Evolutionary conservation across 805 yeast genomes (phyloP).

Genomic region (Clavispora phyllophila): DNA sequence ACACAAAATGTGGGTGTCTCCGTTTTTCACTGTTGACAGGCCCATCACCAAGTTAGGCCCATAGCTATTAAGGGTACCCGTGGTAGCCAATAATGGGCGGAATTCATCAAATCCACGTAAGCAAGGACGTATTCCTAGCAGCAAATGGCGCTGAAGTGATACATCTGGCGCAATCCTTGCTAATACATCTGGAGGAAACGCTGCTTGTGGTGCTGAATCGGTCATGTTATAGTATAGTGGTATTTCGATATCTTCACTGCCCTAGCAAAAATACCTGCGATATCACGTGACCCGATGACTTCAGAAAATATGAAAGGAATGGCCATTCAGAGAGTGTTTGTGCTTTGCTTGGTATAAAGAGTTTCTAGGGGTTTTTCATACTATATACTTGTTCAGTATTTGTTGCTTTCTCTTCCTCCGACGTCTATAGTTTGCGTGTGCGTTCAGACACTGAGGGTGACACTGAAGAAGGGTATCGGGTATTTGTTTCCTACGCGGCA

Average conservation of each 20-base stretch:
- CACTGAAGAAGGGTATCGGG: too few relatives aligned
- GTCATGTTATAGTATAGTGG: background rate
- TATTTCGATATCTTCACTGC: background rate
- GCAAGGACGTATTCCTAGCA: conserved; percentile 72
- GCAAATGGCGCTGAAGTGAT: conserved; percentile 72
- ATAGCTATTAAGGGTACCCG: conserved; percentile 33
- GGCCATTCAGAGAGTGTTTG: too few relatives aligned
- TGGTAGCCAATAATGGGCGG: conserved; percentile 43
- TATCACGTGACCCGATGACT: conserved; percentile 2
- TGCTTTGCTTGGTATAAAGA: too few relatives aligned
- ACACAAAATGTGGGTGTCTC: conserved; percentile 70
- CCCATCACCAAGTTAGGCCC: conserved; percentile 46
- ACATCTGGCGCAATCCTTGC: conserved; percentile 84
- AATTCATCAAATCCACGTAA: conserved; percentile 69
- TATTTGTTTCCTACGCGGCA: too few relatives aligned
- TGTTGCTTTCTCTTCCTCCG: too few relatives aligned
- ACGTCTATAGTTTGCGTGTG: too few relatives aligned
- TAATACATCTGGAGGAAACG: conserved; percentile 76
- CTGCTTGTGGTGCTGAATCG: conserved; percentile 23
- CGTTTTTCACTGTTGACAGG: conserved; percentile 63
- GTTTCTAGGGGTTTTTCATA: too few relatives aligned
- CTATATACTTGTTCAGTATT: too few relatives aligned
- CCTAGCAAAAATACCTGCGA: background rate
- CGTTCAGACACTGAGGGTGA: too few relatives aligned
- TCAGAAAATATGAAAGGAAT: too few relatives aligned